phyloP scores from a whole-genome alignment of 2,329 filamentous ascomycete species.

The Nigrograna mackinnonii region DNA sequence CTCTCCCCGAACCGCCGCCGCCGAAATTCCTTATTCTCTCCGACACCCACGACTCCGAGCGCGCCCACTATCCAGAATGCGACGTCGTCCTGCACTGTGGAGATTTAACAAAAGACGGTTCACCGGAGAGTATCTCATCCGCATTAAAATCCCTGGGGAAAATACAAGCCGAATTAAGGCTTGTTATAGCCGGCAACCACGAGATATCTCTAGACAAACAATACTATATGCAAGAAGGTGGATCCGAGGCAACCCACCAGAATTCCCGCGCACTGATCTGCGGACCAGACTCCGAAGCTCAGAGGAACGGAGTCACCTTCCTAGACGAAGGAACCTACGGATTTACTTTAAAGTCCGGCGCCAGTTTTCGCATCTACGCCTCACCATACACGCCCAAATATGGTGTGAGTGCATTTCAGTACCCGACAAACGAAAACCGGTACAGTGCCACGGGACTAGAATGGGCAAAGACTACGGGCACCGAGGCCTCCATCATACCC shows the following conservation, averaged over 20 bases:
- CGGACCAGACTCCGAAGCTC: constrained; percentile 46
- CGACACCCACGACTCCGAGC: constrained; percentile 39
- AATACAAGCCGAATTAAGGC: constrained; percentile 57
- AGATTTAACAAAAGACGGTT: constrained; percentile 58
- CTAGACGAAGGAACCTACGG: constrained; percentile 55
- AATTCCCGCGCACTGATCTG: constrained; percentile 22
- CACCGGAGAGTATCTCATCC: constrained; percentile 47
- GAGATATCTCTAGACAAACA: constrained; percentile 59
- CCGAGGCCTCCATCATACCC: constrained; percentile 27
- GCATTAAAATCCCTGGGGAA: constrained; percentile 50
- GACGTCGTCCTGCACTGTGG: constrained; percentile 62
- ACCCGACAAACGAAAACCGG: constrained; percentile 51
- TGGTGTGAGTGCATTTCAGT: constrained; percentile 58
- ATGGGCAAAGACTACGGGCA: constrained; percentile 23
- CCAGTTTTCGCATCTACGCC: constrained; percentile 55
- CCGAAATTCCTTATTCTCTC: constrained; percentile 43
- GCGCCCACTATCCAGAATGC: constrained; percentile 48
- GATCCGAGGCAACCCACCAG: constrained; percentile 9
- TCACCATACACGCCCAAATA: constrained; percentile 58
- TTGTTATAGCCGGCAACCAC: constrained; percentile 66
- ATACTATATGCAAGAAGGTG: constrained; percentile 34
- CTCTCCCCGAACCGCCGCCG: not conserved
- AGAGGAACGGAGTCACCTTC: constrained; percentile 51
- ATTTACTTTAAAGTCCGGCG: constrained; percentile 53
- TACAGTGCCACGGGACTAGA: constrained; percentile 46